phyloP scores from a whole-genome alignment of 495 filamentous ascomycete species.

The Tuber microsphaerosporum region DNA sequence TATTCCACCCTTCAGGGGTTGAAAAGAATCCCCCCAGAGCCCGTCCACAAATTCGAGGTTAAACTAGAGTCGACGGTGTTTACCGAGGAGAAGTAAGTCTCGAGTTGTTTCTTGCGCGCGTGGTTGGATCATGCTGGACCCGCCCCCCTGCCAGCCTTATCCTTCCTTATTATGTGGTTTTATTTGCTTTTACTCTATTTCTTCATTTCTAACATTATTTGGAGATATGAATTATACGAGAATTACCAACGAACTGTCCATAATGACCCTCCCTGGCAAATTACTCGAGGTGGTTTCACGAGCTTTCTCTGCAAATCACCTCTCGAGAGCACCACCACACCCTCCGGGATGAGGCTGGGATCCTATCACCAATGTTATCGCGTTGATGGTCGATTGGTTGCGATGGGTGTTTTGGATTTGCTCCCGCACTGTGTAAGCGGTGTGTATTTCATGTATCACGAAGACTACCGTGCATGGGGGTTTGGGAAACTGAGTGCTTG shows the following conservation, averaged over 20 bases:
- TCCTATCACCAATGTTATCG: conserved; percentile 96
- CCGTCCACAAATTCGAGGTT: conserved; percentile 71
- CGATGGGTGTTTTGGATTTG: conserved; percentile 81
- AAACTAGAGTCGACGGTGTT: conserved; percentile 71
- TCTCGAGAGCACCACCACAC: conserved; percentile 50
- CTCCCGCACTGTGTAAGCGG: conserved; percentile 81
- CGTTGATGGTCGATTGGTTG: conserved; percentile 78
- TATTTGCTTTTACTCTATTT: conserved; percentile 4
- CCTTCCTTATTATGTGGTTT: neutral
- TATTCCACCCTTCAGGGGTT: conserved; percentile 50
- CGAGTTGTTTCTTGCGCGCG: neutral
- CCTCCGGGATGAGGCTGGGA: conserved; percentile 57
- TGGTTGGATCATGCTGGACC: neutral
- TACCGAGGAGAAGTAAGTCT: conserved; percentile 73
- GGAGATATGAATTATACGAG: conserved; percentile 60
- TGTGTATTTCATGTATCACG: conserved; percentile 91
- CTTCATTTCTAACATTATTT: conserved; percentile 10
- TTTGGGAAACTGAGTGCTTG: conserved; percentile 86
- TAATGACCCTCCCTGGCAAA: conserved; percentile 60
- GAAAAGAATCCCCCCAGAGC: conserved; percentile 50
- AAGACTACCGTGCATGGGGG: conserved; percentile 67
- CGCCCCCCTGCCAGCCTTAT: neutral
- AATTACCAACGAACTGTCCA: conserved; percentile 84
- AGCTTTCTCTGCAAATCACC: conserved; percentile 81
- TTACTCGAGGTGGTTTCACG: conserved; percentile 63